Conservation (phyloP, 371 early-diverging fungal genomes). For the Mucor indicus region DNA sequence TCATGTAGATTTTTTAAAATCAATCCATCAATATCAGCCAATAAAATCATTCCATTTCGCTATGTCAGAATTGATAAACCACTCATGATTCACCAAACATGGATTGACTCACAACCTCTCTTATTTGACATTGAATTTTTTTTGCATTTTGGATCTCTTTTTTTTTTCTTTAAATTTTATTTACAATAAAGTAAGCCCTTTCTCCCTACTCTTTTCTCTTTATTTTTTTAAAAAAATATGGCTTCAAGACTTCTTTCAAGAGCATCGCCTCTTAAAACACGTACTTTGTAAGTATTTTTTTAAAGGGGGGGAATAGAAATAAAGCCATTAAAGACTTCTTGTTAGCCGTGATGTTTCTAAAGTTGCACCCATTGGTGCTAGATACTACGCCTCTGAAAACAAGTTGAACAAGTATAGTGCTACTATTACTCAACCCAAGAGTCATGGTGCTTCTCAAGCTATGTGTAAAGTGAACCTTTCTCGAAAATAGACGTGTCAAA, state of each 20-base stretch:
- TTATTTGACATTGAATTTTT: constrained; percentile 10
- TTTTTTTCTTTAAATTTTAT: constrained; percentile 6
- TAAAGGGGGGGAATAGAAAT: too few species aligned
- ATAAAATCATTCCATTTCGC: too few species aligned
- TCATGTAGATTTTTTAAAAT: too few species aligned
- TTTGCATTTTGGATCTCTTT: constrained; percentile 1
- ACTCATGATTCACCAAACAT: too few species aligned
- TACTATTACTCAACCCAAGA: constrained; percentile 89
- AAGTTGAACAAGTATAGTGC: constrained; percentile 80
- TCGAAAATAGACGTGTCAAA: background rate
- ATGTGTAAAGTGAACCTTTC: constrained; percentile 70
- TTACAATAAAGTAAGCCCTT: background rate
- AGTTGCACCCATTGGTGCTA: constrained; percentile 27
- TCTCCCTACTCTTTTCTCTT: constrained; percentile 9
- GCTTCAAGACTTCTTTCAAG: constrained; percentile 38
- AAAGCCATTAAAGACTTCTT: too few species aligned
- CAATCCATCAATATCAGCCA: too few species aligned
- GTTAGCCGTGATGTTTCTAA: constrained; percentile 21
- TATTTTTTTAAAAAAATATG: constrained; percentile 17
- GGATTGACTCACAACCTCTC: constrained; percentile 6
- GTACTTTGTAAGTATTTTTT: constrained; percentile 27
- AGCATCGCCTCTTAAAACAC: constrained; percentile 17
- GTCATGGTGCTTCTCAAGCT: constrained; percentile 95
- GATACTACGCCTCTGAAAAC: constrained; percentile 41
- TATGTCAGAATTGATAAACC: constrained; percentile 22